Percentiles rank a stretch among this genome's conserved stretches.
phyloP scores from a whole-genome alignment of 2,329 filamentous ascomycete genomes.

The Scolecobasidium constrictum region DNA sequence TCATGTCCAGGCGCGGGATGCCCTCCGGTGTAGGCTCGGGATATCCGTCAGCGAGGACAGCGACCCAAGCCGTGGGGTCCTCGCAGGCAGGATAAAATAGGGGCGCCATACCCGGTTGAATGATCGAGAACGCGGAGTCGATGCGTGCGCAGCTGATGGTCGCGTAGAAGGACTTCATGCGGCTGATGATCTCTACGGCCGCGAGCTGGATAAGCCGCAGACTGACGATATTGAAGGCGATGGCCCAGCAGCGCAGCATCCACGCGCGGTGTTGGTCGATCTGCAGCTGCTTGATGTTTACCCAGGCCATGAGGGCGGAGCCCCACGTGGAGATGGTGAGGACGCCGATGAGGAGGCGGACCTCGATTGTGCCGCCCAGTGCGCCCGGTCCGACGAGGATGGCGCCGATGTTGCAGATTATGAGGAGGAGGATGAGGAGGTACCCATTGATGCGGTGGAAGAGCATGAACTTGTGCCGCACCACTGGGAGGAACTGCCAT shows the following conservation, averaged over 20 bases:
- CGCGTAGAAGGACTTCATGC: not conserved
- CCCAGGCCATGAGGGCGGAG: constrained; percentile 36
- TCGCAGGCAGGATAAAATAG: constrained; percentile 4
- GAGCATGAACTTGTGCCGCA: constrained; percentile 36
- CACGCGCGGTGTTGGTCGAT: constrained; percentile 54
- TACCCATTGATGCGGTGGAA: constrained; percentile 54
- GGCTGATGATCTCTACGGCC: not conserved
- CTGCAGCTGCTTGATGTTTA: constrained; percentile 49
- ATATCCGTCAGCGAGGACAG: not conserved
- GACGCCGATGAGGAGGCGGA: constrained; percentile 34
- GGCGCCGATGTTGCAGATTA: constrained; percentile 36
- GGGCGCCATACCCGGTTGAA: too few species aligned
- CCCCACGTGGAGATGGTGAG: constrained; percentile 35
- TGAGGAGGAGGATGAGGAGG: constrained; percentile 36
- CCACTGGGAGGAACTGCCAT: constrained; percentile 31
- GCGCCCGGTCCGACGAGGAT: constrained; percentile 41
- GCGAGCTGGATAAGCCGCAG: constrained; percentile 1
- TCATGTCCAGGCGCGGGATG: not conserved
- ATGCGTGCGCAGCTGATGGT: not conserved
- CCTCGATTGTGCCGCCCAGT: constrained; percentile 44
- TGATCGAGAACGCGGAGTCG: not conserved
- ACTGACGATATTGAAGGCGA: not conserved
- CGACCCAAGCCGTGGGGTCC: not conserved
- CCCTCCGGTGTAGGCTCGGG: not conserved
- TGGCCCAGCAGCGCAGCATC: constrained; percentile 42